Percentiles rank a stretch among this genome's conserved stretches.
Evolutionary conservation across 805 yeast genomes (phyloP).

Genomic region (Groenewaldozyma salmanticensis): DNA sequence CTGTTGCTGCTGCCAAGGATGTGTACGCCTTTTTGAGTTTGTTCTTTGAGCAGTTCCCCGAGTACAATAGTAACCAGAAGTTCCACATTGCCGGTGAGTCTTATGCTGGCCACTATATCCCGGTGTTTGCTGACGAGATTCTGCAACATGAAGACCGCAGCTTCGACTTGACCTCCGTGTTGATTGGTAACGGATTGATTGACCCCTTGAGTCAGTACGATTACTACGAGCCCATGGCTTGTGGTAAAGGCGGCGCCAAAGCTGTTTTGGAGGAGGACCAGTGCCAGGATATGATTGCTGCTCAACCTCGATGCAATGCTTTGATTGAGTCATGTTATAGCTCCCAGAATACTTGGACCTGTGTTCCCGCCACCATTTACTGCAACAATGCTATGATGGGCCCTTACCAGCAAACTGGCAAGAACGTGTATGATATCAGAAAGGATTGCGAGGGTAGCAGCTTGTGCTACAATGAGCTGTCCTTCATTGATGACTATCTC

Average conservation of each 20-base stretch:
- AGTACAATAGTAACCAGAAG: conserved; percentile 47
- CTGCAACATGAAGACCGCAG: conserved; percentile 45
- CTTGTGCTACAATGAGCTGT: conserved; percentile 74
- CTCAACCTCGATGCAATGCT: conserved; percentile 68
- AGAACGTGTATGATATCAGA: conserved; percentile 86
- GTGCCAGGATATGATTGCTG: conserved; percentile 58
- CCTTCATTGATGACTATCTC: conserved; percentile 67
- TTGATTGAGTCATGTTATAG: conserved; percentile 74
- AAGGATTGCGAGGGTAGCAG: conserved; percentile 55
- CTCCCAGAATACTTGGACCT: conserved; percentile 64
- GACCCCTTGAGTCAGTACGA: conserved; percentile 76
- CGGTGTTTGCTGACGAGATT: conserved; percentile 62
- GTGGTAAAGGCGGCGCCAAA: conserved; percentile 79
- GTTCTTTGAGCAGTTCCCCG: conserved; percentile 82
- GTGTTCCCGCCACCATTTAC: conserved; percentile 86
- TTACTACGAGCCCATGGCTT: conserved; percentile 88
- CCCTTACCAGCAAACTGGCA: conserved; percentile 76
- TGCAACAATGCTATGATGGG: conserved; percentile 78
- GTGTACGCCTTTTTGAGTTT: conserved; percentile 79
- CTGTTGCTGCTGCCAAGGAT: conserved; percentile 82
- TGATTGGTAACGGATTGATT: conserved; percentile 91
- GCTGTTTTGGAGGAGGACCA: conserved; percentile 68
- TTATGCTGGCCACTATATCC: conserved; percentile 92
- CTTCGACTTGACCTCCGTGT: conserved; percentile 65
- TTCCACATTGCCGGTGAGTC: conserved; percentile 95